These are phyloP conservation scores for Meyerozyma carpophila DNA, from an alignment of 1,139 yeast species.

Conservation along the genomic window DNA sequence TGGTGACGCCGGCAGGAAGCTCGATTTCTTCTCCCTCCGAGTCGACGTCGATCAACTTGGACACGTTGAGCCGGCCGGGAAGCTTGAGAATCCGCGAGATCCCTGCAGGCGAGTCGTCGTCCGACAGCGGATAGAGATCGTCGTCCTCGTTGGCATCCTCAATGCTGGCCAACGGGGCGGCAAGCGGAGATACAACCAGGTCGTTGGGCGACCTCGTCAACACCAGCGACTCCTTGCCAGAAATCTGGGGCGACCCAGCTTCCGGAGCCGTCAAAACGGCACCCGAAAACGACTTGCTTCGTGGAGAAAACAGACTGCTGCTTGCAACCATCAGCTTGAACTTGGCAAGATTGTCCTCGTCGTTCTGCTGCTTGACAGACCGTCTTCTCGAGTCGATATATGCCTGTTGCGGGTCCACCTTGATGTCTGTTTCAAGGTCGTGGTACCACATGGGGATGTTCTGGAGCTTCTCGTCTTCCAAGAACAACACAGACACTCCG, in stretches of 20 bases:
- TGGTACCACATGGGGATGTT: constrained; percentile 93
- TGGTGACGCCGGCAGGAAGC: constrained; percentile 83
- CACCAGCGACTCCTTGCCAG: constrained; percentile 7
- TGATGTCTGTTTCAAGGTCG: constrained; percentile 76
- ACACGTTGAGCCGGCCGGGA: constrained; percentile 20
- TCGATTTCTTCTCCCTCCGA: constrained; percentile 82
- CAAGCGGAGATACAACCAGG: not conserved
- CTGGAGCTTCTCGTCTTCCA: constrained; percentile 87
- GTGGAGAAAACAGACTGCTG: constrained; percentile 29
- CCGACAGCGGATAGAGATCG: constrained; percentile 19
- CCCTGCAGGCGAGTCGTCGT: constrained; percentile 15
- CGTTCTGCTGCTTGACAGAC: constrained; percentile 35
- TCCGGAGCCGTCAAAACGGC: constrained; percentile 17
- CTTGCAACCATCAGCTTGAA: constrained; percentile 39
- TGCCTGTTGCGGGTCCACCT: constrained; percentile 71
- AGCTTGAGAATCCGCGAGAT: constrained; percentile 20
- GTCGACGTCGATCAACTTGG: constrained; percentile 56
- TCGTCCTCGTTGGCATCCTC: constrained; percentile 7
- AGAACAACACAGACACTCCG: constrained; percentile 81
- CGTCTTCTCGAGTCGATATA: constrained; percentile 50
- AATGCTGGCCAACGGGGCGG: not conserved
- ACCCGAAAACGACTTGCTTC: constrained; percentile 40
- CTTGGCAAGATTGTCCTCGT: constrained; percentile 43
- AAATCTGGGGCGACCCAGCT: constrained; percentile 5
- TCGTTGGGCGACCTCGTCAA: constrained; percentile 14